A percentile compares a stretch with the other conserved stretches of the same genome.
Evolutionary conservation across 1,284 basidiomycete species (phyloP).

Genomic region (Ceratobasidium sp.): DNA sequence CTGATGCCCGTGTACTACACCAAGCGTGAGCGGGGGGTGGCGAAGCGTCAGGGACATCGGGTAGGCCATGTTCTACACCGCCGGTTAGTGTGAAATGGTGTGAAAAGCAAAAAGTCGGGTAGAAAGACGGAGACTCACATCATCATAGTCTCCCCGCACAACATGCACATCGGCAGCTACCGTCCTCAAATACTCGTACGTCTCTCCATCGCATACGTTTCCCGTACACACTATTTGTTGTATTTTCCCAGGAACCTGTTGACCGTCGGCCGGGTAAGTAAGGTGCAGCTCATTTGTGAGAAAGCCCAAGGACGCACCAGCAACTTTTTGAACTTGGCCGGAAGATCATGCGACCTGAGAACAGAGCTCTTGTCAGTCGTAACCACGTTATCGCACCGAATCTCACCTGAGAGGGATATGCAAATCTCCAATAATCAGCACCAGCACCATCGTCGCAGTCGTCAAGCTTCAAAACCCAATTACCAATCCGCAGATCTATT

Average conservation of each 20-base stretch:
- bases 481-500: background rate
- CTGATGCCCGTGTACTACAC: conserved; percentile 95
- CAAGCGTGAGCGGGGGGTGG: conserved; percentile 92
- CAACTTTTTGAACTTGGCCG: conserved; percentile 96
- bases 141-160: conserved; percentile 96
- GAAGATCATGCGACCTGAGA: conserved; percentile 83
- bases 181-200: conserved; percentile 96
- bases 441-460: conserved; percentile 75
- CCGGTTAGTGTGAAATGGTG: conserved; percentile 22
- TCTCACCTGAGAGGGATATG: conserved; percentile 83
- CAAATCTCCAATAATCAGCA: conserved; percentile 94
- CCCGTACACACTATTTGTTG: conserved; percentile 98
- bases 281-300: background rate
- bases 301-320: conserved; percentile 65
- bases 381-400: background rate
- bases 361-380: background rate
- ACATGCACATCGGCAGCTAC: conserved; percentile 95
- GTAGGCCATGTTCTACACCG: conserved; percentile 71
- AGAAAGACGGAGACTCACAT: conserved; percentile 66
- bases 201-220: conserved; percentile 97
- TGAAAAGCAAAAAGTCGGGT: background rate
- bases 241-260: conserved; percentile 89
- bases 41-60: conserved; percentile 87
- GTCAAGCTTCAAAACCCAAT: background rate
- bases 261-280: background rate